These are phyloP conservation scores for Myotisia sp. DNA, from an alignment of 2,329 filamentous ascomycete genomes.

Conservation along the genomic window DNA sequence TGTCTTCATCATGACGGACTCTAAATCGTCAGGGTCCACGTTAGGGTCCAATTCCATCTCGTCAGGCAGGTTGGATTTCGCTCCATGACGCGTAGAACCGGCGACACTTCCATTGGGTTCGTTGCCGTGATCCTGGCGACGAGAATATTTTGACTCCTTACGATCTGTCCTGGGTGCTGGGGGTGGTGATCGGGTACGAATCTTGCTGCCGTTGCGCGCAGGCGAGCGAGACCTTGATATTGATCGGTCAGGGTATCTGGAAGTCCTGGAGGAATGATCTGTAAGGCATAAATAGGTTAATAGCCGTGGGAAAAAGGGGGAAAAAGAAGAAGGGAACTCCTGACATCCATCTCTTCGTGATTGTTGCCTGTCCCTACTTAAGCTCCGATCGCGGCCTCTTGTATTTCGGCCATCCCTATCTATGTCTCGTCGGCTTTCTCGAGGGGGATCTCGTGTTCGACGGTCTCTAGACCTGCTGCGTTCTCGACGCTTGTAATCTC, in stretches of 20 bases:
- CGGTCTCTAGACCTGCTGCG: conserved; percentile 32
- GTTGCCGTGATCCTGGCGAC: conserved; percentile 14
- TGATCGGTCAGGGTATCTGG: conserved; percentile 14
- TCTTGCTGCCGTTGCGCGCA: conserved; percentile 23
- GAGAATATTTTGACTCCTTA: conserved; percentile 19
- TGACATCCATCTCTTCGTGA: conserved; percentile 21
- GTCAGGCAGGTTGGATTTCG: conserved; percentile 19
- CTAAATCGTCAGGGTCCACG: conserved; percentile 41
- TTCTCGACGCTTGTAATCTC: conserved; percentile 27
- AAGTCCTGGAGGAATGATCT: background rate
- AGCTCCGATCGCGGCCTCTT: conserved; percentile 22
- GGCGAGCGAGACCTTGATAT: conserved; percentile 17
- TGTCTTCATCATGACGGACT: conserved; percentile 66
- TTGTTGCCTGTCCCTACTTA: conserved; percentile 20
- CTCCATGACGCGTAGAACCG: conserved; percentile 13
- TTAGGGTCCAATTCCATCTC: conserved; percentile 18
- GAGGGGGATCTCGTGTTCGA: conserved; percentile 17
- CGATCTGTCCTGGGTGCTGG: conserved; percentile 23
- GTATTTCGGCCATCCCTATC: conserved; percentile 29
- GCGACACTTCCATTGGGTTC: conserved; percentile 17
- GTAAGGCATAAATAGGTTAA: background rate
- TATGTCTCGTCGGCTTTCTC: conserved; percentile 24
- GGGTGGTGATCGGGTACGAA: conserved; percentile 24
- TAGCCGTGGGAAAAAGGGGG: background rate
- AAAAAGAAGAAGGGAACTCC: background rate